These are phyloP conservation scores for Globisporangium rhizosaccharum DNA, from an alignment of 352 stramenopile genomes.

Conservation along the genomic window DNA sequence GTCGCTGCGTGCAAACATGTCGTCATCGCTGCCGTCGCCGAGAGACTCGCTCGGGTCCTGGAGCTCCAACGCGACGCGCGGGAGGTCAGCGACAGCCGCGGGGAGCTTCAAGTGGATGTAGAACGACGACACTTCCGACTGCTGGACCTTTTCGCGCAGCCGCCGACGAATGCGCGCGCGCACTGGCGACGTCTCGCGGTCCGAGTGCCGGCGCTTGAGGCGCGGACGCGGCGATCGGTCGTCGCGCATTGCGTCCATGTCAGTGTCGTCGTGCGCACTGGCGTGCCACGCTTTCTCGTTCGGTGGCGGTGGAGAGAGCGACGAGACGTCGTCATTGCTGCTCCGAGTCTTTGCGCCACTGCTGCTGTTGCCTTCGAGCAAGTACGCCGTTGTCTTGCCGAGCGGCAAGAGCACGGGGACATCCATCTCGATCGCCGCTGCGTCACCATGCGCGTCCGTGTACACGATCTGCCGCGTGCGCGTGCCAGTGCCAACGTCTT, in stretches of 20 bases:
- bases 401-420: conserved; percentile 62
- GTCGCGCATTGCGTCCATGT: conserved; percentile 14
- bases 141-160: conserved; percentile 46
- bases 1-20: neutral
- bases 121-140: conserved; percentile 43
- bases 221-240: conserved; percentile 19
- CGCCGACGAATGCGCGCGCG: conserved; percentile 50
- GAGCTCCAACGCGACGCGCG: conserved; percentile 63
- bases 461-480: conserved; percentile 56
- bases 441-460: conserved; percentile 44
- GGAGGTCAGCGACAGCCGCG: conserved; percentile 50
- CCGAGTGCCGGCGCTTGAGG: conserved; percentile 28
- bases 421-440: conserved; percentile 63
- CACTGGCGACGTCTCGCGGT: conserved; percentile 44
- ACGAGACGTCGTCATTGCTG: conserved; percentile 29
- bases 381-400: conserved; percentile 50
- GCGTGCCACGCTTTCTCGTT: conserved; percentile 39
- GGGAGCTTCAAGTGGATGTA: conserved; percentile 64
- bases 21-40: conserved; percentile 10
- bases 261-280: conserved; percentile 9
- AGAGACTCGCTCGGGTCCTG: conserved; percentile 37
- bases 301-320: conserved; percentile 54
- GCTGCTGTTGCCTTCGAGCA: conserved; percentile 34
- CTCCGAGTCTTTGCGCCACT: conserved; percentile 6
- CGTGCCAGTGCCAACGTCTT: conserved; percentile 57